Conservation (phyloP, 2,329 filamentous ascomycete species). For the Ophiostoma sp. region DNA sequence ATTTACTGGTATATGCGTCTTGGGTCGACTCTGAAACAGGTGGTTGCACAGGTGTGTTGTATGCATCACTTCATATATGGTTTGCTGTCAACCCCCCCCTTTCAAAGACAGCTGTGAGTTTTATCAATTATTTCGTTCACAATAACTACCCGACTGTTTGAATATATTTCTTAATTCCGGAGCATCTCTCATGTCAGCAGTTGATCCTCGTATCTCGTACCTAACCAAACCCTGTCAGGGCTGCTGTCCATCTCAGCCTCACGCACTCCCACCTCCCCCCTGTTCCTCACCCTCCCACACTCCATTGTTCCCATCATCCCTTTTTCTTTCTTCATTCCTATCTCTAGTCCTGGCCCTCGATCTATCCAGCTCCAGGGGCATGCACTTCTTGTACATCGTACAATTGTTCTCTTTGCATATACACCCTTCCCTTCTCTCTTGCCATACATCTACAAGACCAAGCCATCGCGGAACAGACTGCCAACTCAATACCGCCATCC, state of each 20-base stretch:
- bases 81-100: too few relatives aligned
- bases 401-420: background rate
- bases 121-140: too few relatives aligned
- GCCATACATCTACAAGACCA: background rate
- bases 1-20: background rate
- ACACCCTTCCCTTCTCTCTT: too few relatives aligned
- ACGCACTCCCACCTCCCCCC: background rate
- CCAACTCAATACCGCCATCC: background rate
- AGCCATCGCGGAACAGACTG: background rate
- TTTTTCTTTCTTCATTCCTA: background rate
- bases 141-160: too few relatives aligned
- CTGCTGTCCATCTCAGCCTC: slow-evolving; percentile 1
- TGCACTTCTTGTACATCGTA: background rate
- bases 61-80: background rate
- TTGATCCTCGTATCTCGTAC: background rate
- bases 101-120: background rate
- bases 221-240: background rate
- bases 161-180: too few relatives aligned
- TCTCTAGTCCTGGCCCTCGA: background rate
- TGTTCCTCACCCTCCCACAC: background rate
- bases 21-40: background rate
- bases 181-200: background rate
- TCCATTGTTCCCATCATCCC: background rate
- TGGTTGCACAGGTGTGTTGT: background rate
- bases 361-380: background rate